Percentiles rank a stretch among this genome's conserved stretches.
Evolutionary conservation across 331 rosid species (phyloP).

Genomic region (Quercus tomentella): DNA sequence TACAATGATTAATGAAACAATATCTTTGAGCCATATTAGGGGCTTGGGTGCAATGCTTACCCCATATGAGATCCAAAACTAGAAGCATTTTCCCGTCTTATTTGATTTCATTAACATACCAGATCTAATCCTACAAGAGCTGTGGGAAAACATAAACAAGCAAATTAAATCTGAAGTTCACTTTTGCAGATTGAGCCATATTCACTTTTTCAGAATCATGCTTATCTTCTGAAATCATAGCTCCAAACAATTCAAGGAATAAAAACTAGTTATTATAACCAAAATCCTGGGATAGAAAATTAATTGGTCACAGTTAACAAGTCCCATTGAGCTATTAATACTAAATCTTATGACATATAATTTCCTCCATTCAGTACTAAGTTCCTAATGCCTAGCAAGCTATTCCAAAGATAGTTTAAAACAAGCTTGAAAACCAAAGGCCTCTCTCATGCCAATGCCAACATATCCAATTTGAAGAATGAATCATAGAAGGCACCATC

Average conservation of each 20-base stretch:
- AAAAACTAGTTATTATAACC: no score
- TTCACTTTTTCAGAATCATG: neutral
- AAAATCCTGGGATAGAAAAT: neutral
- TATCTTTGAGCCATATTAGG: neutral
- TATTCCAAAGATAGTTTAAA: neutral
- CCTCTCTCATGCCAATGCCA: neutral
- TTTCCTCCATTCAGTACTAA: neutral
- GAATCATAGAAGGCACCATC: neutral
- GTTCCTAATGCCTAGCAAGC: conserved; percentile 1
- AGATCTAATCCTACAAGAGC: neutral
- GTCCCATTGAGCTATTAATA: neutral
- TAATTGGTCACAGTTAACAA: neutral
- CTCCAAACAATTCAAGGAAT: no score
- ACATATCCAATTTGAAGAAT: neutral
- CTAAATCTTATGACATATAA: neutral
- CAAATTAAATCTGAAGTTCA: neutral
- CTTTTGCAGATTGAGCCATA: conserved; percentile 9
- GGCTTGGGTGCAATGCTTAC: neutral
- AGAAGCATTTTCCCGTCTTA: conserved; percentile 5
- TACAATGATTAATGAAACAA: neutral
- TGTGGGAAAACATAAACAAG: neutral
- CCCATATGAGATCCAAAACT: neutral
- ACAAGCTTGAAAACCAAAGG: neutral
- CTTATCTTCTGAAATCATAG: neutral
- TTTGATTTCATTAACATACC: neutral